Percentiles rank a stretch among this genome's conserved stretches.
Conservation (phyloP, 441 rosid species). For the Adansonia madagascariensis region DNA sequence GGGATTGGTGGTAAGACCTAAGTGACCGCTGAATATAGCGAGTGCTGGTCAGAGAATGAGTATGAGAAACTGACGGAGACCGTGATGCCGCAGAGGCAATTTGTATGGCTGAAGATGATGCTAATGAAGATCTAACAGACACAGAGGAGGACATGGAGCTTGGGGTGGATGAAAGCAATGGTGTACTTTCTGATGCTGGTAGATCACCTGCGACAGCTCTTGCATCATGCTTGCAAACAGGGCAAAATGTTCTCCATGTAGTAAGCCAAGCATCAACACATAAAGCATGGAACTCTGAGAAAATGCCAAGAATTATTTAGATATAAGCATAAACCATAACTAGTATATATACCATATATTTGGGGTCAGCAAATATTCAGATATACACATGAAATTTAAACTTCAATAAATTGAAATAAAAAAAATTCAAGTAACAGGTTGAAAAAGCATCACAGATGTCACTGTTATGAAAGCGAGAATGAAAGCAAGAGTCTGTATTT, state of each 20-base stretch:
- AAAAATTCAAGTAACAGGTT: background rate
- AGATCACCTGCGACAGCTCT: slow-evolving; percentile 74
- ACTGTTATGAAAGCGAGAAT: background rate
- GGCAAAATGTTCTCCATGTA: slow-evolving; percentile 94
- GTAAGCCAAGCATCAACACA: slow-evolving; percentile 97
- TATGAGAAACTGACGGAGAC: slow-evolving; percentile 56
- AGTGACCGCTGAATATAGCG: slow-evolving; percentile 62
- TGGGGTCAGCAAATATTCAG: slow-evolving; percentile 3
- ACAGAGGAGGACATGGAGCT: slow-evolving; percentile 58
- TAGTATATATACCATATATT: too few relatives aligned
- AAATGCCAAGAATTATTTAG: slow-evolving; percentile 26
- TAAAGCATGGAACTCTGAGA: slow-evolving; percentile 77
- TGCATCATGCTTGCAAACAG: slow-evolving; percentile 91
- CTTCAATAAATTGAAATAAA: background rate
- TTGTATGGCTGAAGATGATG: slow-evolving; percentile 63
- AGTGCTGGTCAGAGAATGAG: slow-evolving; percentile 56
- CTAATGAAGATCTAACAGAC: slow-evolving; percentile 59
- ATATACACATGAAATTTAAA: background rate
- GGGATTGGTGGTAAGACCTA: slow-evolving; percentile 55
- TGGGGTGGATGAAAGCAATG: slow-evolving; percentile 65
- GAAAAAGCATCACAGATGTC: background rate
- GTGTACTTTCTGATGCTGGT: slow-evolving; percentile 84
- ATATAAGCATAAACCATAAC: background rate
- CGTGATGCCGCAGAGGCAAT: slow-evolving; percentile 51
- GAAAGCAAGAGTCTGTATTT: background rate